These are phyloP conservation scores for Dalbergia cultrata DNA, from an alignment of 306 rosid species.

Conservation along the genomic window DNA sequence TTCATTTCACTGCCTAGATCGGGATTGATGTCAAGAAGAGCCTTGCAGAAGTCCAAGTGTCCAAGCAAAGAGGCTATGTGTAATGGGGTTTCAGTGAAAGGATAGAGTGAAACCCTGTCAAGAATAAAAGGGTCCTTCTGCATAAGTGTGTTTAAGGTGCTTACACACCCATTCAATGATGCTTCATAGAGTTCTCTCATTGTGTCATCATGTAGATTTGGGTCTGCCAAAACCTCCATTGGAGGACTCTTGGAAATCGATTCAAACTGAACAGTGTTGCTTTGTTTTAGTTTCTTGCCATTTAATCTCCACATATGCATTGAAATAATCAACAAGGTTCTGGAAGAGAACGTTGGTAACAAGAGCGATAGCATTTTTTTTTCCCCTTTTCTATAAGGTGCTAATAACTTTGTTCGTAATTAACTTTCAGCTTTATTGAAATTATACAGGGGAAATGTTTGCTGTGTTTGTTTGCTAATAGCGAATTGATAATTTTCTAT, in stretches of 20 bases:
- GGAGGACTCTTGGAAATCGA: not conserved
- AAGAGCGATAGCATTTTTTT: too few species aligned
- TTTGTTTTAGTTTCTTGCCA: too few species aligned
- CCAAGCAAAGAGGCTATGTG: conserved; percentile 53
- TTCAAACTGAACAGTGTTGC: not conserved
- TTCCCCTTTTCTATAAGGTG: too few species aligned
- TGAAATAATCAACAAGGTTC: too few species aligned
- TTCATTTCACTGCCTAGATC: conserved; percentile 23
- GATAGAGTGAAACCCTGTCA: conserved; percentile 30
- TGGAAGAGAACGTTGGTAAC: too few species aligned
- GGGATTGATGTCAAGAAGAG: conserved; percentile 36
- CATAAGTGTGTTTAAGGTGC: conserved; percentile 40
- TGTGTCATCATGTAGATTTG: not conserved
- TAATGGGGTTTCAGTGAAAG: conserved; percentile 46
- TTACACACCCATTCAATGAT: conserved; percentile 39
- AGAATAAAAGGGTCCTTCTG: conserved; percentile 33
- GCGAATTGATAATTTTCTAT: too few species aligned
- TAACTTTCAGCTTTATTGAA: too few species aligned
- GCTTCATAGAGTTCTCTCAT: conserved; percentile 39
- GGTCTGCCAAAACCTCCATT: not conserved
- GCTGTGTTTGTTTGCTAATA: too few species aligned
- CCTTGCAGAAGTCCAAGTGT: conserved; percentile 33
- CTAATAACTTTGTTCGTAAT: too few species aligned
- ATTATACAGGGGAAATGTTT: too few species aligned
- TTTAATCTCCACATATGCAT: too few species aligned